Conservation (phyloP, 345 rosid species). For the Hypericum androsaemum region DNA sequence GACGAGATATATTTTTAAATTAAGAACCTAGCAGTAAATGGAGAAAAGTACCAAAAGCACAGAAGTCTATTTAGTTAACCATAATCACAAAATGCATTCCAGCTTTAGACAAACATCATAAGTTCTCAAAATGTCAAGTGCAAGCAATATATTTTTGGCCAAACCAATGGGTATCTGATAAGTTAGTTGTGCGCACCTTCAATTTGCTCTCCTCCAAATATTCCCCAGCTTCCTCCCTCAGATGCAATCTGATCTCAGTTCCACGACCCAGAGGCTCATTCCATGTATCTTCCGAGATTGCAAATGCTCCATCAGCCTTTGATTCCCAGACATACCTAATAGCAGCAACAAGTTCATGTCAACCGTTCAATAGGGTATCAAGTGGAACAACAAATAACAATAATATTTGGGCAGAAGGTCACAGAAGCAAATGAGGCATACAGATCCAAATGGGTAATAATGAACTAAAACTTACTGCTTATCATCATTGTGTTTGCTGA, state of each 20-base stretch:
- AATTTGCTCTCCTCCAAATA: slow-evolving; percentile 87
- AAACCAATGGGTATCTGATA: too few relatives aligned
- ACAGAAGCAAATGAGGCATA: not conserved
- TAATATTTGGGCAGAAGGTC: too few relatives aligned
- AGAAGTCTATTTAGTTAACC: not conserved
- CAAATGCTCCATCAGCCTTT: slow-evolving; percentile 96
- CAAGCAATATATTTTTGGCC: too few relatives aligned
- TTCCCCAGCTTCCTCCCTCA: slow-evolving; percentile 94
- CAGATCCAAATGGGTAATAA: not conserved
- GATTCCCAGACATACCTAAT: slow-evolving; percentile 95
- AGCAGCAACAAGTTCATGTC: not conserved
- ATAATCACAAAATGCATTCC: not conserved
- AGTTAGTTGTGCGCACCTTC: slow-evolving; percentile 38
- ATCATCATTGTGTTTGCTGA: slow-evolving; percentile 93
- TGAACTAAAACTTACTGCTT: slow-evolving; percentile 47
- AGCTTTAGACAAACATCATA: too few relatives aligned
- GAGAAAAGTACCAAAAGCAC: not conserved
- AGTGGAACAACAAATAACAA: too few relatives aligned
- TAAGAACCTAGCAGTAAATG: too few relatives aligned
- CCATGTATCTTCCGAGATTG: slow-evolving; percentile 97
- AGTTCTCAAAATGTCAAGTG: too few relatives aligned
- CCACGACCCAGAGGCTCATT: slow-evolving; percentile 95
- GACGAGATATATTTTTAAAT: too few relatives aligned
- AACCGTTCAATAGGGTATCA: not conserved
- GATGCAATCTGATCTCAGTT: slow-evolving; percentile 90